Evolutionary conservation across 2,329 filamentous ascomycete species (phyloP), one percentile per base, ranked within the genome.

Genomic region (Trichothecium sympodiale): DNA sequence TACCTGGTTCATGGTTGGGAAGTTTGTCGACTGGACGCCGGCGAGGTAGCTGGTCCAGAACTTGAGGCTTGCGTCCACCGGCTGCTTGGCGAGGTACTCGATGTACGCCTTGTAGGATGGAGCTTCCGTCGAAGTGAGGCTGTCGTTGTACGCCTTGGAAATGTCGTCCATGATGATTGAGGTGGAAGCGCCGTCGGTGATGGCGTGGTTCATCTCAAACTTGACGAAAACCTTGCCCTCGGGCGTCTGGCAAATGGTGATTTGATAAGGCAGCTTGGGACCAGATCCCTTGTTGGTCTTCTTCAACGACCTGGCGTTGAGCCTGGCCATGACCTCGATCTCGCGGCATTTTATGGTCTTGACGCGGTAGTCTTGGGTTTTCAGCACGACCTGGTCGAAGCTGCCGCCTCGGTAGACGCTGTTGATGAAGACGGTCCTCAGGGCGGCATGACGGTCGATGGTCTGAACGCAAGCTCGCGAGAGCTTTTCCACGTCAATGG

Each of bases 181-280:
- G 17, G 50, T 46, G 0, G 57, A 57, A 18, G 49, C 44, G 3
- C 54, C 56, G n/a, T 60, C 57, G 2, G 50, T 50, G 10, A 59
- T 36, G 3, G 51, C 47, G 33, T 60, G 57, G 34, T 50, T 59
- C 43, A 61, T 50, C 14, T 59, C 56, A 8, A 61, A 37, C 17
- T 44, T 45, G 38, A 49, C 48, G 29, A 10, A 46, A 33, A 45
- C 29, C 31, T 38, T 17, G 8, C 44, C 35, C 27, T 25, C 5
- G 27, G 17, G 1, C 37, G 16, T 41, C 15, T 46, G 37, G 26
- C 49, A 53, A 10, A 53, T 44, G 5, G 46, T 49, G 27, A 52
- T 38, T 23, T 48, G 41, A 20, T 49, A 46, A 0, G 47, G 46
- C 17, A 50, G 40, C 17, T 20, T 35, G 1, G 47, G 46, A 0